phyloP scores from a whole-genome alignment of 306 rosid genomes.

The Trifolium dubium region DNA sequence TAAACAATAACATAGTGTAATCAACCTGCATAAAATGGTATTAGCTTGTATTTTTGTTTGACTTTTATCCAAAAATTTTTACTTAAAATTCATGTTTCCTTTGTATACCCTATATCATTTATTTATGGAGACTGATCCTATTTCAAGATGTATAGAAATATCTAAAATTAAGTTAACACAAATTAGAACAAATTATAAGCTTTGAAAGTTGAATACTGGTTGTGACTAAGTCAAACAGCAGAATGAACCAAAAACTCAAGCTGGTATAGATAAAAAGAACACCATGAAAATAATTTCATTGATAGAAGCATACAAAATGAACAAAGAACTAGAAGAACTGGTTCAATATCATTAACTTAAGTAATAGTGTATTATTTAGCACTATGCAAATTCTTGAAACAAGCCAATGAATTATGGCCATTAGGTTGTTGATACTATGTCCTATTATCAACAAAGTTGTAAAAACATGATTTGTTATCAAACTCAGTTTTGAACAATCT shows the following conservation, averaged over 20 bases:
- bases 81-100: too few relatives aligned
- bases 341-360: constrained; percentile 1
- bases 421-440: too few relatives aligned
- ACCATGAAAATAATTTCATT: not conserved
- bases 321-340: not conserved
- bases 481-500: constrained; percentile 19
- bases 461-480: not conserved
- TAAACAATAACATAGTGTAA: not conserved
- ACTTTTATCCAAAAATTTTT: not conserved
- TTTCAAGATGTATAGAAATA: not conserved
- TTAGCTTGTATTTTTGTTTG: not conserved
- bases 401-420: constrained; percentile 17
- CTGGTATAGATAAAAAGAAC: constrained; percentile 32
- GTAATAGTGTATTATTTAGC: not conserved
- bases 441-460: not conserved
- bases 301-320: constrained; percentile 32
- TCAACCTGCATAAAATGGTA: constrained; percentile 18
- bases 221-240: constrained; percentile 24
- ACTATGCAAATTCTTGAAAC: not conserved
- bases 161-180: too few relatives aligned
- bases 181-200: not conserved
- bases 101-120: not conserved
- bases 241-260: constrained; percentile 31
- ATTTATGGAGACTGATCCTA: not conserved
- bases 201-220: constrained; percentile 14